These are phyloP conservation scores for Phytophthora hibernalis DNA, from an alignment of 352 stramenopile species.

Conservation along the genomic window DNA sequence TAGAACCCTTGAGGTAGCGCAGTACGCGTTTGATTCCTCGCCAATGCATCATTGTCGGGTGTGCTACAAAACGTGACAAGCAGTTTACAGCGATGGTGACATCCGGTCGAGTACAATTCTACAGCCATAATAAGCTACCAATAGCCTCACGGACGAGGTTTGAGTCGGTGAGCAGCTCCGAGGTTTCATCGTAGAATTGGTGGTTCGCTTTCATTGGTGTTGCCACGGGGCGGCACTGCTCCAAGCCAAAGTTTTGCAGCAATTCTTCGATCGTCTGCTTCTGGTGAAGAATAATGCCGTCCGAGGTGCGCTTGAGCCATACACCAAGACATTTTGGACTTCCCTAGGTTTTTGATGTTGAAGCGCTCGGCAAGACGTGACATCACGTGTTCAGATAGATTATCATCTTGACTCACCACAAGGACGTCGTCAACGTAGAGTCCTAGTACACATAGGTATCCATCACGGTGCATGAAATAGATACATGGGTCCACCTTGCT, in stretches of 20 bases:
- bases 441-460: too few relatives aligned
- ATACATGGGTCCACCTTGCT: conserved; percentile 20
- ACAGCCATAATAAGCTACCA: conserved; percentile 1
- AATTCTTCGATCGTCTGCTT: background rate
- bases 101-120: conserved; percentile 4
- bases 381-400: background rate
- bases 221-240: background rate
- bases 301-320: background rate
- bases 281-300: conserved; percentile 7
- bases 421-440: conserved; percentile 3
- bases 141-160: conserved; percentile 1
- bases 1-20: background rate
- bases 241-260: background rate
- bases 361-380: background rate
- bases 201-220: background rate
- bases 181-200: background rate
- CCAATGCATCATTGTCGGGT: conserved; percentile 2
- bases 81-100: background rate
- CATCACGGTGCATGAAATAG: too few relatives aligned
- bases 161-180: too few relatives aligned
- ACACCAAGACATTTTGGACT: background rate
- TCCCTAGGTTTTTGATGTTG: conserved; percentile 1
- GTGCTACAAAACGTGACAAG: background rate
- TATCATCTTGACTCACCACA: background rate
- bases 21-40: background rate